phyloP scores from a whole-genome alignment of 139 green algal genomes.

The Klebsormidium nitens region DNA sequence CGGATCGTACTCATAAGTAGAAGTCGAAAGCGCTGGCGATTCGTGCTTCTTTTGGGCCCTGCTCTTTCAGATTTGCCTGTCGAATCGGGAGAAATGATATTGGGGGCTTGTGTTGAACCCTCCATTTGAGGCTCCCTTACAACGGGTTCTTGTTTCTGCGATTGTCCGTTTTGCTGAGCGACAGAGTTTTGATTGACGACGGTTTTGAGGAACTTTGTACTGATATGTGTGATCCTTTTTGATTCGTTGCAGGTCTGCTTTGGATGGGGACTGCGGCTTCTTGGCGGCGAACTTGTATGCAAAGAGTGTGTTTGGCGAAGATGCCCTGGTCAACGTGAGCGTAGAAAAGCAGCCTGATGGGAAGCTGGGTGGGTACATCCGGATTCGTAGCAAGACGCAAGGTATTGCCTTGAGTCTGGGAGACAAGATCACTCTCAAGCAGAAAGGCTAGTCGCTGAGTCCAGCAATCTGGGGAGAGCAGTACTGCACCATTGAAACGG shows the following conservation, averaged over 20 bases:
- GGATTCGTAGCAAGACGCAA: conserved; percentile 88
- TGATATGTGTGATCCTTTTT: conserved; percentile 3
- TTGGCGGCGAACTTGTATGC: conserved; percentile 97
- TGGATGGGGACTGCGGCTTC: conserved; percentile 88
- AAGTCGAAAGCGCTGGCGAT: too few relatives aligned
- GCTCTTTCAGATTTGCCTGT: neutral
- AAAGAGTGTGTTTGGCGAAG: conserved; percentile 95
- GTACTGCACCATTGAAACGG: too few relatives aligned
- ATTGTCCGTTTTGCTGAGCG: too few relatives aligned
- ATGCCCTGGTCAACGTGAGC: conserved; percentile 95
- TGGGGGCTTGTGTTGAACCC: too few relatives aligned
- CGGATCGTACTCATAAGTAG: too few relatives aligned
- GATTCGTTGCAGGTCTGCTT: conserved; percentile 46
- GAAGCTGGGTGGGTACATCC: conserved; percentile 86
- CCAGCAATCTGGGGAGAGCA: too few relatives aligned
- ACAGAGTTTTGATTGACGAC: neutral
- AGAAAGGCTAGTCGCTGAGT: conserved; percentile 75
- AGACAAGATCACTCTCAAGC: conserved; percentile 99
- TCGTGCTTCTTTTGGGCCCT: neutral
- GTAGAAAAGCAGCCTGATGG: conserved; percentile 85
- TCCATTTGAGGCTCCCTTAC: too few relatives aligned
- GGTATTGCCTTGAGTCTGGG: conserved; percentile 90
- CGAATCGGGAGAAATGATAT: too few relatives aligned
- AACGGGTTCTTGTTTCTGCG: too few relatives aligned
- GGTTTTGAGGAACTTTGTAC: conserved; percentile 8